phyloP scores from a whole-genome alignment of 116 monocot species.

The Papilionanthe hybrid region DNA sequence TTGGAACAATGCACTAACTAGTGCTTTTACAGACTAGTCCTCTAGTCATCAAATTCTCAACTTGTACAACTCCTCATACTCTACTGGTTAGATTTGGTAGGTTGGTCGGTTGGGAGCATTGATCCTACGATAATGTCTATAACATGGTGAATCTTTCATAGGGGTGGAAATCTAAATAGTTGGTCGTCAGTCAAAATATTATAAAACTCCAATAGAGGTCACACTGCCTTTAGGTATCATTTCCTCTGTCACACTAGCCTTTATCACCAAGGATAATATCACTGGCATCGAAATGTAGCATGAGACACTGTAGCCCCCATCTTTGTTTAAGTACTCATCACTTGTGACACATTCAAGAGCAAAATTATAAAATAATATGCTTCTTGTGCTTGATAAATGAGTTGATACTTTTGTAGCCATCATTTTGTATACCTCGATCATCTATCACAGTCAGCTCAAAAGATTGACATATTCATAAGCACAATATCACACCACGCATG shows the following conservation, averaged over 20 bases:
- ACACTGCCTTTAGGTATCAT: not conserved
- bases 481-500: no score
- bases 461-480: no score
- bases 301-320: not conserved
- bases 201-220: not conserved
- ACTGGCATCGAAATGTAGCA: not conserved
- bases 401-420: constrained; percentile 2
- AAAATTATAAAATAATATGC: not conserved
- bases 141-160: constrained; percentile 8
- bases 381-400: not conserved
- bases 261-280: not conserved
- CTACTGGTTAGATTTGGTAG: constrained; percentile 7
- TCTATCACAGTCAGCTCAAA: not conserved
- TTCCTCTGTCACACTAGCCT: not conserved
- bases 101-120: not conserved
- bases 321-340: not conserved
- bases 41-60: not conserved
- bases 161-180: not conserved
- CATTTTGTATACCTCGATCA: not conserved
- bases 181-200: not conserved
- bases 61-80: constrained; percentile 6
- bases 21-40: constrained; percentile 7
- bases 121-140: constrained; percentile 9
- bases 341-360: not conserved
- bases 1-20: not conserved